Conservation (phyloP, 2,329 filamentous ascomycete genomes). For the Madurella mycetomatis region DNA sequence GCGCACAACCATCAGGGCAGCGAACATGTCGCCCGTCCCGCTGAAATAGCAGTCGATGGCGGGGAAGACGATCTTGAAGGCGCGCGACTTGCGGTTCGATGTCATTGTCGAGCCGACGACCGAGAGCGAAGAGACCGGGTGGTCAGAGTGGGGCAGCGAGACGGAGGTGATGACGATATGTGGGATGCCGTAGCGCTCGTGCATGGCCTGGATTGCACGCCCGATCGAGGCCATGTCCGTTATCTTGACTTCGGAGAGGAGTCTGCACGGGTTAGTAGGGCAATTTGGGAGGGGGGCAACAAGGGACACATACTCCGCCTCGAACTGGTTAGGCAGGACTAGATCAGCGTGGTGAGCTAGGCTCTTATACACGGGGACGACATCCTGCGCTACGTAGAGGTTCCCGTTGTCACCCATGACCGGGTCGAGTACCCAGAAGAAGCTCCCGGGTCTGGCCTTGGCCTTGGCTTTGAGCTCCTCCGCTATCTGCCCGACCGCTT, state of each 20-base stretch:
- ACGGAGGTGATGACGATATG: slow-evolving; percentile 94
- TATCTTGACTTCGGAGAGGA: slow-evolving; percentile 82
- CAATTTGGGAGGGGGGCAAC: background rate
- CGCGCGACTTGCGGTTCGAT: slow-evolving; percentile 61
- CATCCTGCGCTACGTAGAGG: slow-evolving; percentile 86
- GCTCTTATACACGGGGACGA: slow-evolving; percentile 83
- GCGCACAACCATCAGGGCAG: slow-evolving; percentile 80
- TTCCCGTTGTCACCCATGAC: slow-evolving; percentile 97
- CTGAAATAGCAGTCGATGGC: slow-evolving; percentile 90
- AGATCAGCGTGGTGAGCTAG: slow-evolving; percentile 79
- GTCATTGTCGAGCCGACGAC: slow-evolving; percentile 74
- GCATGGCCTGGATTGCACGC: slow-evolving; percentile 70
- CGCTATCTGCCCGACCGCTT: slow-evolving; percentile 79
- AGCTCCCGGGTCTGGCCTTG: slow-evolving; percentile 60
- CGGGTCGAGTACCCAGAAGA: slow-evolving; percentile 97
- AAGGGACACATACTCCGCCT: slow-evolving; percentile 68
- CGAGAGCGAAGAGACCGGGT: slow-evolving; percentile 52
- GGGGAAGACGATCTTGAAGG: slow-evolving; percentile 85
- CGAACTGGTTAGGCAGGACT: slow-evolving; percentile 94
- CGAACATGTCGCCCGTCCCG: slow-evolving; percentile 98
- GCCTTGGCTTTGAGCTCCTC: slow-evolving; percentile 69
- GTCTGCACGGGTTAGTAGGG: slow-evolving; percentile 44
- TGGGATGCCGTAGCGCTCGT: slow-evolving; percentile 70
- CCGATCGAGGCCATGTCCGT: slow-evolving; percentile 67
- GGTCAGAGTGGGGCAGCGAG: slow-evolving; percentile 55